Evolutionary conservation across 2,329 filamentous ascomycete species (phyloP).

Genomic region (Diaporthe helianthi): DNA sequence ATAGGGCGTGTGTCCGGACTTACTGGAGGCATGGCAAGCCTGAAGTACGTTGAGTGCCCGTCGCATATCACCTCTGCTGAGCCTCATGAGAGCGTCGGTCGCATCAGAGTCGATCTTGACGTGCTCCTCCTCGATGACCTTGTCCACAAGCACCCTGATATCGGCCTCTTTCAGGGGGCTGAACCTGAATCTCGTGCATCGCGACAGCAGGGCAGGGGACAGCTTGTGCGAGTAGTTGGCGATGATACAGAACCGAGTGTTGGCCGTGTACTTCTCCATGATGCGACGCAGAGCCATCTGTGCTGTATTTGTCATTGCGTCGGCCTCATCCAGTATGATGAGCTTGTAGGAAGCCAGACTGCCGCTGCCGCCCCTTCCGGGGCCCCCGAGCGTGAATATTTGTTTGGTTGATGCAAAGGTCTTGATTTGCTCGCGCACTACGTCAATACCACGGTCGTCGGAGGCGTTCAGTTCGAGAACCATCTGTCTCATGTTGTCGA

Average conservation of each 20-base stretch:
- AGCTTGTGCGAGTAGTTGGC: constrained; percentile 99
- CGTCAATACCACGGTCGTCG: constrained; percentile 96
- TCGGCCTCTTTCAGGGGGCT: constrained; percentile 89
- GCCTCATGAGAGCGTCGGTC: constrained; percentile 79
- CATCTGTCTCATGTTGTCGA: constrained; percentile 95
- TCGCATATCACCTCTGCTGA: constrained; percentile 97
- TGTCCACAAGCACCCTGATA: constrained; percentile 84
- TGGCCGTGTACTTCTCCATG: constrained; percentile 99
- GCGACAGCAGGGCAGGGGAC: constrained; percentile 86
- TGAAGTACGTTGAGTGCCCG: constrained; percentile 93
- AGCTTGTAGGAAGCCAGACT: constrained; percentile 85
- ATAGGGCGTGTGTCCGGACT: constrained; percentile 40
- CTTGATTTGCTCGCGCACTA: constrained; percentile 98
- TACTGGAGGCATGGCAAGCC: constrained; percentile 93
- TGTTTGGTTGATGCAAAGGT: constrained; percentile 98
- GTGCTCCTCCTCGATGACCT: constrained; percentile 85
- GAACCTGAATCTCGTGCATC: constrained; percentile 95
- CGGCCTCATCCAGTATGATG: constrained; percentile 97
- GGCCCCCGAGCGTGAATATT: constrained; percentile 76
- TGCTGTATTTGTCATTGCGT: constrained; percentile 98
- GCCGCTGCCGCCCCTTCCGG: constrained; percentile 50
- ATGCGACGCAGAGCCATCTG: constrained; percentile 97
- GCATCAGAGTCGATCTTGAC: constrained; percentile 85
- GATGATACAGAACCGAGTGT: constrained; percentile 97
- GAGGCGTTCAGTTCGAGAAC: constrained; percentile 97